A percentile compares a stretch with the other conserved stretches of the same genome.
These are phyloP conservation scores for Soucietia sequanensis DNA, from an alignment of 805 yeast species.

Conservation along the genomic window DNA sequence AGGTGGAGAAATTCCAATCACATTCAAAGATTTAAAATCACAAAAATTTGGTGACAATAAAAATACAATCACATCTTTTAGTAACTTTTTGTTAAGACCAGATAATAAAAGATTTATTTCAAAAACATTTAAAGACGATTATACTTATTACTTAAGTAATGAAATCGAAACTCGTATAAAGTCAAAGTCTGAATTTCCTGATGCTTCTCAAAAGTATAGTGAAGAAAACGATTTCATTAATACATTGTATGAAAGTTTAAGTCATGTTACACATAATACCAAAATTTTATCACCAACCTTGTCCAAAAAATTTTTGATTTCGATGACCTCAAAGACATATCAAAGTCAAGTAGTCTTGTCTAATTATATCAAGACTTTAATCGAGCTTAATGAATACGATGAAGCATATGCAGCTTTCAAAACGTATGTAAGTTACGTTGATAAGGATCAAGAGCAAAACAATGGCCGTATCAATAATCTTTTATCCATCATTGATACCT, in stretches of 20 bases:
- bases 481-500: slow-evolving; percentile 31
- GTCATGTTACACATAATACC: slow-evolving; percentile 17
- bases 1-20: slow-evolving; percentile 16
- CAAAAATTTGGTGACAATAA: slow-evolving; percentile 23
- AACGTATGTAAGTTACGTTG: slow-evolving; percentile 33
- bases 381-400: slow-evolving; percentile 37
- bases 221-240: slow-evolving; percentile 25
- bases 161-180: slow-evolving; percentile 17
- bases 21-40: slow-evolving; percentile 13
- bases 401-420: slow-evolving; percentile 44
- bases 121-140: slow-evolving; percentile 23
- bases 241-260: slow-evolving; percentile 29
- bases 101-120: slow-evolving; percentile 14
- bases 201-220: slow-evolving; percentile 21
- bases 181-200: slow-evolving; percentile 24
- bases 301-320: slow-evolving; percentile 30
- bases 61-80: slow-evolving; percentile 21
- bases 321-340: slow-evolving; percentile 30
- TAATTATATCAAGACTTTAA: slow-evolving; percentile 28
- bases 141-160: slow-evolving; percentile 18
- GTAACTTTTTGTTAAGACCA: slow-evolving; percentile 25
- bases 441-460: slow-evolving; percentile 31
- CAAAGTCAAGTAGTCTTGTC: slow-evolving; percentile 36
- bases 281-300: slow-evolving; percentile 19
- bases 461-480: slow-evolving; percentile 30